Evolutionary conservation across 495 filamentous ascomycete species (phyloP).

Genomic region (Talaromyces nanjingensis): DNA sequence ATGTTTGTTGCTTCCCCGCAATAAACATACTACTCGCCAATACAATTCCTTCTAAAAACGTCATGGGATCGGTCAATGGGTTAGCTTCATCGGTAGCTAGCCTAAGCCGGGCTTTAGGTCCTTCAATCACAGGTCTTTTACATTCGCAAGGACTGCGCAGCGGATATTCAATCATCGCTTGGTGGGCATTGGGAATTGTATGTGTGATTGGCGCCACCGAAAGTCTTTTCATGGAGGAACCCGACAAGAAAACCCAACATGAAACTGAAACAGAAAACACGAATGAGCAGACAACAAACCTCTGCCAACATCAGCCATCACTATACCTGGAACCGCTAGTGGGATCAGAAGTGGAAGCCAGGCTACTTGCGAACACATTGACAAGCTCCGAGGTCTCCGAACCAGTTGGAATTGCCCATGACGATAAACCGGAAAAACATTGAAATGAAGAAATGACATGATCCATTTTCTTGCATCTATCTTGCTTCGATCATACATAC

Average conservation of each 20-base stretch:
- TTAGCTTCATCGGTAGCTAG: slow-evolving; percentile 87
- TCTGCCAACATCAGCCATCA: not conserved
- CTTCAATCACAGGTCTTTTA: slow-evolving; percentile 77
- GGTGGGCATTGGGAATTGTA: slow-evolving; percentile 82
- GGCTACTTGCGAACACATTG: not conserved
- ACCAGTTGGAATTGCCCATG: not conserved
- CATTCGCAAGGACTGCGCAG: slow-evolving; percentile 71
- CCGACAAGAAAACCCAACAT: slow-evolving; percentile 14
- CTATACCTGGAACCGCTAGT: not conserved
- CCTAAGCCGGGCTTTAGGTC: slow-evolving; percentile 78
- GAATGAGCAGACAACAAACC: not conserved
- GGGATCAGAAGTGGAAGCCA: not conserved
- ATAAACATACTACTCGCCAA: slow-evolving; percentile 81
- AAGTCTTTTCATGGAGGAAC: slow-evolving; percentile 47
- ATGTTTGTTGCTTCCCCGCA: slow-evolving; percentile 79
- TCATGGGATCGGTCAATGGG: slow-evolving; percentile 87
- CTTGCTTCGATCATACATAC: not conserved
- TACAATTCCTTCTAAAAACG: slow-evolving; percentile 68
- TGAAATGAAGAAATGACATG: not conserved
- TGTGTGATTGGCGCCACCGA: slow-evolving; percentile 62
- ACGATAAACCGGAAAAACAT: not conserved
- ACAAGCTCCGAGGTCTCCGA: not conserved
- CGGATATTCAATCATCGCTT: slow-evolving; percentile 79
- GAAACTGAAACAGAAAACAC: not conserved
- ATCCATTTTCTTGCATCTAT: not conserved